Evolutionary conservation across 257 asterid genomes (phyloP), one percentile per base, ranked within the genome.

Genomic region (Rhazya stricta): DNA sequence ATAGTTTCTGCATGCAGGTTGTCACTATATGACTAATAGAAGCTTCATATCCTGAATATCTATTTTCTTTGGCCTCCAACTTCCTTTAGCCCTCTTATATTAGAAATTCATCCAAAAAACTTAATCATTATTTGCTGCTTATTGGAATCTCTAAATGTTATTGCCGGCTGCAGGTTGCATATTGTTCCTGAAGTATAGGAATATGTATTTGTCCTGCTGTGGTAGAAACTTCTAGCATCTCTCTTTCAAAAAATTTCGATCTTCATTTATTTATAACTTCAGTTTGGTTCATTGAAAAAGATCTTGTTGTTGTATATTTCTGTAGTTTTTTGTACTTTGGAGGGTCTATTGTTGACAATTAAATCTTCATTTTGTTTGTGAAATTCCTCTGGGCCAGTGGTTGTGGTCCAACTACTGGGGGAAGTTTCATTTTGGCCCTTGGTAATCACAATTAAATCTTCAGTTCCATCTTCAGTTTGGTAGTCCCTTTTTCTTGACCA

Each of bases 141-240:
- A 10, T 30, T 72, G 71, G 76, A 71, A 65, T 57, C 67, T 50
- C 62, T 34, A 5, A n/a, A n/a, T n/a, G n/a, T 36, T 71, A n/a
- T n/a, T n/a, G n/a, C 65, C 77, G 74, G 67, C 60, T 85, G 87
- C 96, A 94, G 99, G 90, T 76, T 94, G 78, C 77, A 66, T 75
- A 65, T 73, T 56, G 83, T 94, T 78, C 98, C 98, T 19, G 65
- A 74, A 89, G 88, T 72, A 86, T 92, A 46, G 93, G 94, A 37
- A 84, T 80, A 29, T 92, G 98, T 76, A 56, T 81, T 72, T 88
- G 96, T 76, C 98, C 92, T 74, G 74, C 86, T 81, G 97, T 90
- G 86, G 99, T 92, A 86, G 18, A 66, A 74, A n/a, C 51, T 74
- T 58, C n/a, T 27, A 57, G 70, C n/a, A n/a, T n/a, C n/a, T n/a